Evolutionary conservation across 2,329 filamentous ascomycete species (phyloP).

Genomic region (Trichoderma guizhouense): DNA sequence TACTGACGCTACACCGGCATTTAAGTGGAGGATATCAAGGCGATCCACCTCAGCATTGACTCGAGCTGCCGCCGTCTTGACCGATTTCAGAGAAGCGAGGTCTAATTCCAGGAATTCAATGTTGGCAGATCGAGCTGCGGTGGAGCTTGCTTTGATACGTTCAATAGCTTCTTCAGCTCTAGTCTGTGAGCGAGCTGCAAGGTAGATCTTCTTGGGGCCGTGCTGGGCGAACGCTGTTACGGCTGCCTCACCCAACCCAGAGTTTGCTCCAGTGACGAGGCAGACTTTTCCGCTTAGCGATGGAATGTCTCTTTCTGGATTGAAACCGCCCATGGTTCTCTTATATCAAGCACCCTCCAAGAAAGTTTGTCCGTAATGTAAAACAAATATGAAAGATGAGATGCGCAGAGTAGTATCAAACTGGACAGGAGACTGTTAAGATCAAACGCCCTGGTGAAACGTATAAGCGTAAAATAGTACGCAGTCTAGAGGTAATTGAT

Average conservation of each 20-base stretch:
- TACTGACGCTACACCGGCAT: constrained; percentile 21
- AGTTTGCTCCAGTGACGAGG: background rate
- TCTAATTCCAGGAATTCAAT: background rate
- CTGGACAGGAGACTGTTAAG: background rate
- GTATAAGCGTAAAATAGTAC: background rate
- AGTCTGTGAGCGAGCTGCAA: background rate
- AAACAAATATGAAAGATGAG: background rate
- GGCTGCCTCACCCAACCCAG: background rate
- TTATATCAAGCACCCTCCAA: background rate
- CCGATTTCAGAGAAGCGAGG: background rate
- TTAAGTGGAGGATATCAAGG: background rate
- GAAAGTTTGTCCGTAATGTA: background rate
- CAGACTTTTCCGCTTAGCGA: background rate
- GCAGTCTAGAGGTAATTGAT: background rate
- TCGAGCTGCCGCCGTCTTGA: background rate
- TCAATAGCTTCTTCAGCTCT: background rate
- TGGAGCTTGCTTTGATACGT: background rate
- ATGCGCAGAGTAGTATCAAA: background rate
- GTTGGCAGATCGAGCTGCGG: background rate
- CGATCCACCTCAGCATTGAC: background rate
- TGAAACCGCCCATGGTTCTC: background rate
- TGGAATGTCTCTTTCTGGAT: background rate
- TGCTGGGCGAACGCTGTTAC: background rate
- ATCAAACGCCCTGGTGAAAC: background rate
- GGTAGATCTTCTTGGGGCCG: background rate